These are phyloP conservation scores for Coniophora puteana DNA, from an alignment of 1,284 basidiomycete genomes.

Conservation along the genomic window DNA sequence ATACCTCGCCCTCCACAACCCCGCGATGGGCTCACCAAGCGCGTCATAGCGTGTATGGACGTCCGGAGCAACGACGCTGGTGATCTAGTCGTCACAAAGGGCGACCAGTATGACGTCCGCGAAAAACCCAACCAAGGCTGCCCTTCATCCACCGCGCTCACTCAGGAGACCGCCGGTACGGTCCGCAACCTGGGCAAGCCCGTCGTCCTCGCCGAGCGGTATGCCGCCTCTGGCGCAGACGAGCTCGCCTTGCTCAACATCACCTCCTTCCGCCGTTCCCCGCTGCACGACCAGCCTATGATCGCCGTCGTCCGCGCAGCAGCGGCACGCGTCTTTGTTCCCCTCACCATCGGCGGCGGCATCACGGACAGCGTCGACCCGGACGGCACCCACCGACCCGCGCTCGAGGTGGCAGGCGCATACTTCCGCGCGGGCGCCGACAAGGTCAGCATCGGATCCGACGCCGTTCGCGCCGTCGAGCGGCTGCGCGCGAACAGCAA, in stretches of 20 bases:
- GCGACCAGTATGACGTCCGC: slow-evolving; percentile 98
- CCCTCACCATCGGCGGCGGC: slow-evolving; percentile 98
- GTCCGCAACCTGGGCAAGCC: slow-evolving; percentile 99
- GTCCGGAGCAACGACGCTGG: slow-evolving; percentile 95
- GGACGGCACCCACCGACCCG: slow-evolving; percentile 84
- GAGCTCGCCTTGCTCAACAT: slow-evolving; percentile 99
- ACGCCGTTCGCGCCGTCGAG: slow-evolving; percentile 94
- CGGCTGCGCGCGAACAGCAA: slow-evolving; percentile 57
- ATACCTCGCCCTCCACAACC: slow-evolving; percentile 35
- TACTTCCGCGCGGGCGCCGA: slow-evolving; percentile 99
- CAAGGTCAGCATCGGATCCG: slow-evolving; percentile 95
- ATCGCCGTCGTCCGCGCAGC: slow-evolving; percentile 90
- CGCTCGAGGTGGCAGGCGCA: slow-evolving; percentile 91
- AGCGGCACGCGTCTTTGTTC: slow-evolving; percentile 91
- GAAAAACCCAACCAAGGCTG: no score
- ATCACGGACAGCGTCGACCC: slow-evolving; percentile 97
- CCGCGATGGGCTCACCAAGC: slow-evolving; percentile 78
- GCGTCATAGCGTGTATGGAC: slow-evolving; percentile 97
- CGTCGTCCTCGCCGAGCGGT: slow-evolving; percentile 85
- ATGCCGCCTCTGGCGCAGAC: slow-evolving; percentile 91
- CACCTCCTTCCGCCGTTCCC: slow-evolving; percentile 97
- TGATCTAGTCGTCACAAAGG: slow-evolving; percentile 98
- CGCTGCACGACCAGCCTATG: slow-evolving; percentile 97
- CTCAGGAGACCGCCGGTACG: slow-evolving; percentile 56
- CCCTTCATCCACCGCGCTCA: no score